phyloP scores from a whole-genome alignment of 495 filamentous ascomycete species.

The Collariella sp. region DNA sequence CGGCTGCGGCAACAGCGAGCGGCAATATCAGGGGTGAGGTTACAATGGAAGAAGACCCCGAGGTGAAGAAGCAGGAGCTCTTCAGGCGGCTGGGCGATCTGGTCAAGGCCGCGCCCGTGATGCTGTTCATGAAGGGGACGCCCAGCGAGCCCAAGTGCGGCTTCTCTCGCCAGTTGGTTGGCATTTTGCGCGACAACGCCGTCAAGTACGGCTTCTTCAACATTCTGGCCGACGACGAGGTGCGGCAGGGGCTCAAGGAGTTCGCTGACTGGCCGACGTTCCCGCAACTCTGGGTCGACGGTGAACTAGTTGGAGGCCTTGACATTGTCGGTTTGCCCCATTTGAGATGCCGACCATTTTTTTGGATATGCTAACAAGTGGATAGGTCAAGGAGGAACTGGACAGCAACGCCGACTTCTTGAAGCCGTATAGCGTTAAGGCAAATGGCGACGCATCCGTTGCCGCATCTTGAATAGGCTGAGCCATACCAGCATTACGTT shows the following conservation, averaged over 20 bases:
- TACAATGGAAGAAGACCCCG: slow-evolving; percentile 34
- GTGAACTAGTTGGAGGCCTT: slow-evolving; percentile 81
- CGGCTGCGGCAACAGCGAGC: slow-evolving; percentile 12
- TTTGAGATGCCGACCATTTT: too few relatives aligned
- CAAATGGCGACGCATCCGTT: slow-evolving; percentile 26
- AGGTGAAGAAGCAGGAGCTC: slow-evolving; percentile 67
- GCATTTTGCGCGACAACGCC: slow-evolving; percentile 71
- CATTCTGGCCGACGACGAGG: slow-evolving; percentile 94
- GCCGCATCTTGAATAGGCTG: slow-evolving; percentile 16
- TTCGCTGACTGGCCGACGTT: slow-evolving; percentile 97
- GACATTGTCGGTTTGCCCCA: slow-evolving; percentile 70
- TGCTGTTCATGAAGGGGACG: slow-evolving; percentile 95
- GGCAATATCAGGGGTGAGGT: slow-evolving; percentile 9
- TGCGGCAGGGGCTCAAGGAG: slow-evolving; percentile 88
- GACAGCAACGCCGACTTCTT: slow-evolving; percentile 57
- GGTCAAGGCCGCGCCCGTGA: slow-evolving; percentile 90
- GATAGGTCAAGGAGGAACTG: slow-evolving; percentile 34
- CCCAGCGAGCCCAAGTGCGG: slow-evolving; percentile 88
- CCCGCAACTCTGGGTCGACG: slow-evolving; percentile 77
- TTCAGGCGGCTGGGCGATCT: slow-evolving; percentile 66
- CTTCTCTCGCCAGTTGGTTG: slow-evolving; percentile 84
- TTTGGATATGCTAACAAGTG: slow-evolving; percentile 13
- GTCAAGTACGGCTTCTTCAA: slow-evolving; percentile 99
- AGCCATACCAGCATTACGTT: not conserved
- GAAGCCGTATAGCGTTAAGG: slow-evolving; percentile 51